phyloP scores from a whole-genome alignment of 208 protist species.

The Zelonia costaricensis region DNA sequence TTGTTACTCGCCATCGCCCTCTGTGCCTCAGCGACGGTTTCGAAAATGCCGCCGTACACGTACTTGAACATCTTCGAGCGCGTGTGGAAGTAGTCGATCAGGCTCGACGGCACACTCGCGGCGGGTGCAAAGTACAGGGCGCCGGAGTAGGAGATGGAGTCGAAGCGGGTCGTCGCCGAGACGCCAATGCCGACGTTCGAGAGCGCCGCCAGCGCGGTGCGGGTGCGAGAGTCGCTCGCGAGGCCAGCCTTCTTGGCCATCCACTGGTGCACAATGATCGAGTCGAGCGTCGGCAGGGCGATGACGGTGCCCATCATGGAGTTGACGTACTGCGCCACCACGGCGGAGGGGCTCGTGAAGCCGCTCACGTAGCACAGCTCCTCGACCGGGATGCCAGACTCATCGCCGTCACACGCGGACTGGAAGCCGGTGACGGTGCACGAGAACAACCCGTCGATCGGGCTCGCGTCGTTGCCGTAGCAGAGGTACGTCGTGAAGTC shows the following conservation, averaged over 20 bases:
- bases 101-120: conserved; percentile 33
- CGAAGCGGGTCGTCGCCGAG: conserved; percentile 41
- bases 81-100: conserved; percentile 39
- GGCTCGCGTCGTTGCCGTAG: conserved; percentile 25
- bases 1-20: conserved; percentile 28
- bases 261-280: conserved; percentile 64
- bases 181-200: conserved; percentile 32
- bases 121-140: conserved; percentile 60
- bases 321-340: conserved; percentile 34
- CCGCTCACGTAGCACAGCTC: conserved; percentile 34
- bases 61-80: conserved; percentile 41
- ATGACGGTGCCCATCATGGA: conserved; percentile 21
- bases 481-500: conserved; percentile 34
- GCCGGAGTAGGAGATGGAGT: conserved; percentile 56
- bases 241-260: conserved; percentile 50
- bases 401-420: conserved; percentile 26
- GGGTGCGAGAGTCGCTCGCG: conserved; percentile 8
- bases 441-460: conserved; percentile 26
- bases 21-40: conserved; percentile 53
- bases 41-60: conserved; percentile 68
- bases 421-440: conserved; percentile 11
- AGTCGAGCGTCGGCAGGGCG: conserved; percentile 44
- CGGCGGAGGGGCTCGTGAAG: background rate
- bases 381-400: conserved; percentile 40
- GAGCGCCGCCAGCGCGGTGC: conserved; percentile 31